Evolutionary conservation across 352 stramenopile genomes (phyloP), one percentile per base, ranked within the genome.

Genomic region (Pythium oligandrum): DNA sequence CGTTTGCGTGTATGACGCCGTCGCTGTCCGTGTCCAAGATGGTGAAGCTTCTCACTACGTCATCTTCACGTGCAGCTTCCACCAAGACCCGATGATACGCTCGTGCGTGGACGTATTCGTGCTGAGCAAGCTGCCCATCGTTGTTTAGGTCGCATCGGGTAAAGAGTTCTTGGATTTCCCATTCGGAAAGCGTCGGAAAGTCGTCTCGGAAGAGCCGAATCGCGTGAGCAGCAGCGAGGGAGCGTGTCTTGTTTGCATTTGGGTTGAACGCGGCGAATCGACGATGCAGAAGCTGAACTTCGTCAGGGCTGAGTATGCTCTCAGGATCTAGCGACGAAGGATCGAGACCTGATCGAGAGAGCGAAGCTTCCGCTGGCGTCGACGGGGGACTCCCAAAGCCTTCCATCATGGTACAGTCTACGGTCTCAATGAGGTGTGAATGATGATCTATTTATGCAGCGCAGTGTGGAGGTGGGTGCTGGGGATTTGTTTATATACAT

Each of bases 151-250:
- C 78, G 48, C 73, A 86, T 51, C 78, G 75, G 32, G 63, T 63
- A 47, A 88, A 81, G 40, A 86, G 59, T 10, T 73, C 64, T 46
- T 80, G 69, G 8, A 81, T 68, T 45, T 88, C 75, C 66, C 70
- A 82, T 39, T 86, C 71, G 5, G 78, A 88, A 1, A 88, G 56
- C 17, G 66, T 63, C 6, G 75, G 75, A 43, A 83, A 85, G 33
- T 88, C 75, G 40, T 86, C 75, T 44, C 71, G 66, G 38, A 86
- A 86, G 12, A 88, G 67, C 53, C 75, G 71, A n/a, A 68, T 72
- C 1, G 78, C 78, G 17, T 80, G 62, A n/a, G 57, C 50, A 12
- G 69, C 49, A 6, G 73, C 54, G 6, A 88, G 49, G 38, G 64
- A 62, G 30, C 68, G 59, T 3, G 61, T 49, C 53, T 68, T 82